These are phyloP conservation scores for Tieghemostelium lacteum DNA, from an alignment of 78 protist species.

Conservation along the genomic window DNA sequence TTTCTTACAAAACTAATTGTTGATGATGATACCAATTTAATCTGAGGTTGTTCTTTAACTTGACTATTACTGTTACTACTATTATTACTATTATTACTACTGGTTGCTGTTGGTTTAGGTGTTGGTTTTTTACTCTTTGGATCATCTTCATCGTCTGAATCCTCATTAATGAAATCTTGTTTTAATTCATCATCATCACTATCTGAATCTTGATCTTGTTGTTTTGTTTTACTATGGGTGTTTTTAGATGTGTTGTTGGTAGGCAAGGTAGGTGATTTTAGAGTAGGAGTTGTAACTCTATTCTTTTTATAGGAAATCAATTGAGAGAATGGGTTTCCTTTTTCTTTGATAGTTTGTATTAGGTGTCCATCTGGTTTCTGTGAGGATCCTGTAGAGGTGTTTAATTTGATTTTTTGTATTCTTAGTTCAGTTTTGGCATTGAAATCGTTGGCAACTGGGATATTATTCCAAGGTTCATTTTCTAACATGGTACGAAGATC, in stretches of 20 bases:
- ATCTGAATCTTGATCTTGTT: slow-evolving; percentile 11
- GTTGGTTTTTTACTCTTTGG: too few species aligned
- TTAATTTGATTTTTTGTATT: slow-evolving; percentile 1
- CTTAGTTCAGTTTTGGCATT: slow-evolving; percentile 23
- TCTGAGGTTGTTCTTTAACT: too few species aligned
- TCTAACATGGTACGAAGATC: slow-evolving; percentile 73
- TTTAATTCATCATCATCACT: slow-evolving; percentile 62
- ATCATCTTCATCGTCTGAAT: slow-evolving; percentile 1
- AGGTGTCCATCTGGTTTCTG: slow-evolving; percentile 35
- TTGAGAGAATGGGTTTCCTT: slow-evolving; percentile 76
- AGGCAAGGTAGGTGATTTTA: background rate
- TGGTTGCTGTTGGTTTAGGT: too few species aligned
- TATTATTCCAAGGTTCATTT: slow-evolving; percentile 69
- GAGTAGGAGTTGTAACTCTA: slow-evolving; percentile 18
- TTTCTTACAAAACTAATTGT: slow-evolving; percentile 68
- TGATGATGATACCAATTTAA: slow-evolving; percentile 42
- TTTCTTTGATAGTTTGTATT: slow-evolving; percentile 48
- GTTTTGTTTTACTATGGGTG: background rate
- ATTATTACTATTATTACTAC: too few species aligned
- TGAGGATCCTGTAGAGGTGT: background rate
- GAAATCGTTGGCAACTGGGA: slow-evolving; percentile 35
- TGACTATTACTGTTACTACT: too few species aligned
- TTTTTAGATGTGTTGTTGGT: background rate
- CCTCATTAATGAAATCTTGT: slow-evolving; percentile 38
- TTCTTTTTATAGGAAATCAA: slow-evolving; percentile 61